Evolutionary conservation across 1,139 yeast genomes (phyloP), one percentile per base, ranked within the genome.

Genomic region (Nakaseomyces uthaithaninus): DNA sequence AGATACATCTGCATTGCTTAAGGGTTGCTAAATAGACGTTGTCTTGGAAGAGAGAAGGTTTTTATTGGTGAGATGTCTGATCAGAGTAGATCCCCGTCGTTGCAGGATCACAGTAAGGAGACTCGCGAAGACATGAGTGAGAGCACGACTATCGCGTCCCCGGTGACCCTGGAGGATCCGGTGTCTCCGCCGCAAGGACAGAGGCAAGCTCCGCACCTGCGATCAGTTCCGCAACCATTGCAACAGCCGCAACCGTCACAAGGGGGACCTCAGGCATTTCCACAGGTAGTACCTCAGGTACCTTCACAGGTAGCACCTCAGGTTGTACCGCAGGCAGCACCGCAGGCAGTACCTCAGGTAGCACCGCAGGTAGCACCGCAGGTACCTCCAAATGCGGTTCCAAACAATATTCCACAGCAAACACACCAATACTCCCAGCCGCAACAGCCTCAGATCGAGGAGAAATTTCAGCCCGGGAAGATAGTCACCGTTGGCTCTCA

Each of bases 401-500:
- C n/a, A n/a, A n/a, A n/a, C n/a, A n/a, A n/a, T n/a, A n/a, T n/a
- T n/a, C 30, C 12, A 12, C 17, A 12, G 8, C 11, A 5, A 20
- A 18, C 17, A 18, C 27, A 20, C 14, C 26, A 15, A 7, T n/a
- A 20, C 8, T 23, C n/a, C 10, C 28, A 18, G 15, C 25, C 5
- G 22, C 28, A 18, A 2, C 28, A 24, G 12, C 28, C 28, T 6
- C 42, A 30, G 18, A 39, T 42, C 14, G 37, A 41, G 30, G 54
- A 49, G 36, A 49, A 48, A 39, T 52, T 42, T 36, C 25, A 36
- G 6, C 49, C 81, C 18, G 86, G 86, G 3, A 73, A 82, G 1
- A 62, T 64, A 41, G 65, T 80, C 40, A 69, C 77, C 2, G 86
- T 80, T 19, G 89, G 89, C 3, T 67, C 77, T 7, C 87, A 80